Percentiles rank a stretch among this genome's conserved stretches.
Conservation (phyloP, 73 alveolate species). For the Symbiodinium pilosum region DNA sequence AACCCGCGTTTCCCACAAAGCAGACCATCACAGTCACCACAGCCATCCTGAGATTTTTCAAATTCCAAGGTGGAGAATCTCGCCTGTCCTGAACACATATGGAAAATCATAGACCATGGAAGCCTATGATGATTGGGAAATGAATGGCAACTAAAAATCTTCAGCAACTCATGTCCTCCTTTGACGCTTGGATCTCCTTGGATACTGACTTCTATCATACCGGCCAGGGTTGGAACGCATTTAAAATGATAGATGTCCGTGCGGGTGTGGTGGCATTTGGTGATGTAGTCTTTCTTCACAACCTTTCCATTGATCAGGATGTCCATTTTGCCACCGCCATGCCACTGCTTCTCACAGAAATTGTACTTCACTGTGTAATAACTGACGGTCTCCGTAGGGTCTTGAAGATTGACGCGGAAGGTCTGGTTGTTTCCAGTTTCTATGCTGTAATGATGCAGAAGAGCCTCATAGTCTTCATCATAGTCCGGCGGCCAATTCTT, state of each 20-base stretch:
- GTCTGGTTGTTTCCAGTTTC: neutral
- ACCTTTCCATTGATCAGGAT: constrained; percentile 33
- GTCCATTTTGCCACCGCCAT: constrained; percentile 17
- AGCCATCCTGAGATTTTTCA: constrained; percentile 31
- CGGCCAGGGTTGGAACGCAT: constrained; percentile 12
- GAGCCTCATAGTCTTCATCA: constrained; percentile 26
- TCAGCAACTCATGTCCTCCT: neutral
- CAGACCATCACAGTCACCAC: neutral
- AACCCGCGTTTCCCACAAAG: neutral
- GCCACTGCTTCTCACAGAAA: constrained; percentile 11
- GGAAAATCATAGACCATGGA: too few species aligned
- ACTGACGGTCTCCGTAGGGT: neutral
- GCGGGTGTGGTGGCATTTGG: constrained; percentile 1
- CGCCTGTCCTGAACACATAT: neutral
- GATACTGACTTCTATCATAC: constrained; percentile 28
- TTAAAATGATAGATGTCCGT: constrained; percentile 49
- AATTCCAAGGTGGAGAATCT: constrained; percentile 40
- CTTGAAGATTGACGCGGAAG: constrained; percentile 34
- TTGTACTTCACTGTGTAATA: constrained; percentile 36
- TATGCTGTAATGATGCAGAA: neutral
- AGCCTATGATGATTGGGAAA: too few species aligned
- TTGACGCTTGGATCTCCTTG: neutral
- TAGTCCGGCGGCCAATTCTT: constrained; percentile 30
- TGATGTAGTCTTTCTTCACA: constrained; percentile 27
- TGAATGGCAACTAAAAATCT: too few species aligned